Base-by-base conservation (phyloP, 345 rosid genomes). In the Populus pruinosa region DNA sequence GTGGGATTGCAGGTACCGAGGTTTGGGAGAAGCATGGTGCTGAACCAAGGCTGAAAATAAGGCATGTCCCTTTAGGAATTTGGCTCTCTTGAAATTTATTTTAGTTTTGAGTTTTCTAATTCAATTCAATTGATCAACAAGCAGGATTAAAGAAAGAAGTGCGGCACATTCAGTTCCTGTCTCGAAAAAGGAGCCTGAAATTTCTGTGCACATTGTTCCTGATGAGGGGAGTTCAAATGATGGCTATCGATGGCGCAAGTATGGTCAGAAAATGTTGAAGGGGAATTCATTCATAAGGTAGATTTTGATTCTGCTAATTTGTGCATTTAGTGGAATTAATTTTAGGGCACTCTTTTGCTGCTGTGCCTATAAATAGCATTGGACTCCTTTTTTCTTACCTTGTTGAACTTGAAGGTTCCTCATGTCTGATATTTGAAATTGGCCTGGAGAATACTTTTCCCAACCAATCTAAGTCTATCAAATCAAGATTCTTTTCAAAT, bases 181-280 rank as follows among this genome's bases (percentile, higher is more conserved):
- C 53, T 79, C 38, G 25, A 64, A 35, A 79, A 72, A 61, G 55
- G 82, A 63, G 20, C 56, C 74, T 63, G 75, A 21, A 23, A 8
- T 65, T 20, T 59, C 71, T n/a, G 62, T 71, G n/a, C 76, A 76
- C 44, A 47, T 73, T 47, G 44, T 47, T 53, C 55, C 76, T 70
- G 83, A 80, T 53, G 83, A 62, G 64, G 69, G 44, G 5, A 76
- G 55, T 47, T 50, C 79, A 12, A 35, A 62, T 2, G 79, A 80
- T 66, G 83, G 83, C 18, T 76, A 75, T 39, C 74, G 83, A 27
- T 80, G 83, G 83, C 76, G 83, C 62, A 80, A 80, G 47, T 76
- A 80, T 55, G 83, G 83, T 38, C 83, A 80, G 76, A 80, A 80
- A 70, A 80, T 66, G 72, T 71, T 80, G 72, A 76, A 80, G 63